Evolutionary conservation across 2,329 filamentous ascomycete species (phyloP).

Genomic region (Helotiales sp.): DNA sequence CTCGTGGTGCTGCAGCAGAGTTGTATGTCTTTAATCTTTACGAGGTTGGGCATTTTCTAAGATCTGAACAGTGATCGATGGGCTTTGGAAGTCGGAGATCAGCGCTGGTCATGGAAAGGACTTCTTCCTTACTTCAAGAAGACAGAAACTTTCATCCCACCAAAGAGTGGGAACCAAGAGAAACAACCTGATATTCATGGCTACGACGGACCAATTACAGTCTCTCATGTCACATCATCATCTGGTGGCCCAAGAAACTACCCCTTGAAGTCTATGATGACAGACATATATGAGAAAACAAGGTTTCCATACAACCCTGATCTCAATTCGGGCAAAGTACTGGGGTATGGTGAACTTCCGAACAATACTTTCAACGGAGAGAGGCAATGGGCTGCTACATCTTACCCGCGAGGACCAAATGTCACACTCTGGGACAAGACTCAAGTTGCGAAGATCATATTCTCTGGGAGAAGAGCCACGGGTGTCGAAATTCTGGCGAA

Average conservation of each 20-base stretch:
- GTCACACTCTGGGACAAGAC: constrained; percentile 30
- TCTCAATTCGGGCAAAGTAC: constrained; percentile 39
- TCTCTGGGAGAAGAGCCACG: constrained; percentile 43
- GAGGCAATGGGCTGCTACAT: constrained; percentile 32
- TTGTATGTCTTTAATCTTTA: constrained; percentile 36
- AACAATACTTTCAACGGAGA: constrained; percentile 32
- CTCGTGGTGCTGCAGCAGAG: constrained; percentile 36
- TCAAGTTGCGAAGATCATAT: constrained; percentile 23
- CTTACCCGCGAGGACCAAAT: constrained; percentile 29
- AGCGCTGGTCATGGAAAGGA: constrained; percentile 45
- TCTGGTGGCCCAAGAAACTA: constrained; percentile 38
- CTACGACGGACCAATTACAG: constrained; percentile 32
- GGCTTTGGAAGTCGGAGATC: constrained; percentile 41
- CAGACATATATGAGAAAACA: constrained; percentile 39
- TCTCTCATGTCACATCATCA: constrained; percentile 27
- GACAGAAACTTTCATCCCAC: constrained; percentile 26
- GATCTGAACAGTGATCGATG: constrained; percentile 45
- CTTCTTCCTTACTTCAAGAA: constrained; percentile 47
- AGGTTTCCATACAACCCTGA: constrained; percentile 35
- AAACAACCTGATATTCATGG: constrained; percentile 32
- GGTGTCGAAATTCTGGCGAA: constrained; percentile 4
- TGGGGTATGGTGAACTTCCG: constrained; percentile 32
- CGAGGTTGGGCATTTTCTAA: constrained; percentile 18
- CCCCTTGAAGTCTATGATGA: constrained; percentile 38
- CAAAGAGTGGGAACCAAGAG: neutral